These are phyloP conservation scores for Aspergillus sp. DNA, from an alignment of 2,329 filamentous ascomycete species.

Conservation along the genomic window DNA sequence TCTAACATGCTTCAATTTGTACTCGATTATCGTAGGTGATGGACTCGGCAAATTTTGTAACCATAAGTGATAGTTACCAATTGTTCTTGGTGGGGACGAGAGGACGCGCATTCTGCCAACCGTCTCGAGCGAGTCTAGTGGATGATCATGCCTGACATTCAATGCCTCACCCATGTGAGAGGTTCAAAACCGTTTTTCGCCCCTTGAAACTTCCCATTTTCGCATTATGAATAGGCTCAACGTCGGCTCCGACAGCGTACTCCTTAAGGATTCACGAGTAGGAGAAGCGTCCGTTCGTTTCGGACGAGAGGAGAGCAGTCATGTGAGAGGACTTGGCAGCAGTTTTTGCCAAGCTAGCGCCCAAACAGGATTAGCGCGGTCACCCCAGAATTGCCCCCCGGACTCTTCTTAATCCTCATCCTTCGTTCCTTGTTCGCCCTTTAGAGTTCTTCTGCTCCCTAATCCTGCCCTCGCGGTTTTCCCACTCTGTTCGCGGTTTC, in stretches of 20 bases:
- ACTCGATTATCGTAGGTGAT: not conserved
- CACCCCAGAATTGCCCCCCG: not conserved
- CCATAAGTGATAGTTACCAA: not conserved
- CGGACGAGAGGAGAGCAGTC: not conserved
- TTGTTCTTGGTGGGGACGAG: not conserved
- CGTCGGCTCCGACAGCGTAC: not conserved
- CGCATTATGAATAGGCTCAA: not conserved
- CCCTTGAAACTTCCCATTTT: not conserved
- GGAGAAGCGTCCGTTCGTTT: not conserved
- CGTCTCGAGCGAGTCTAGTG: not conserved
- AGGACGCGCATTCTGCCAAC: too few species aligned
- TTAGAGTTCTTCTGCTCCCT: not conserved
- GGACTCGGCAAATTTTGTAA: not conserved
- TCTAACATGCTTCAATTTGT: not conserved
- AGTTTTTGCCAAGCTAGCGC: not conserved
- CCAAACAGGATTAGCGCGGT: not conserved
- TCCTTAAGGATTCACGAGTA: too few species aligned
- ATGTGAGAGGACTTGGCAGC: not conserved
- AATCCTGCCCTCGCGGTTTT: not conserved
- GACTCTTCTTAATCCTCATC: not conserved
- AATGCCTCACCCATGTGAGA: not conserved
- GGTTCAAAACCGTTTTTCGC: not conserved
- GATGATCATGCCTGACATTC: not conserved
- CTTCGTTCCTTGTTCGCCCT: not conserved
- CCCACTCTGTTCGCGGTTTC: too few species aligned